Evolutionary conservation across 352 stramenopile genomes (phyloP).

Genomic region (Phytophthora sojae): DNA sequence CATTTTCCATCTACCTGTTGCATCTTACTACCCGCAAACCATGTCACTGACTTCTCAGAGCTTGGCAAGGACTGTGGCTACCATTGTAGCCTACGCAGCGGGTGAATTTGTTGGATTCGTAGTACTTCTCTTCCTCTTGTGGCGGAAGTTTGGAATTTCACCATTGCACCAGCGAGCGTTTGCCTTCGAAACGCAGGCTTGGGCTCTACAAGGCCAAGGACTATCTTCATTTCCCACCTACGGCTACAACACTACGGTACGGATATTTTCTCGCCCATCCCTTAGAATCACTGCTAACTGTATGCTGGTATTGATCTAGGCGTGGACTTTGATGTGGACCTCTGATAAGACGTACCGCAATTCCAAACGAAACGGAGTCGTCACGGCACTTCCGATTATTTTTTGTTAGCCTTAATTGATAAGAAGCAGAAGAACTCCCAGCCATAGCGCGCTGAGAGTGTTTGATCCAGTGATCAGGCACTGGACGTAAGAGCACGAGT

Average conservation of each 20-base stretch:
- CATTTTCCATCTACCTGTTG: background rate
- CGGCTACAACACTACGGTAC: conserved; percentile 1
- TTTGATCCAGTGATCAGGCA: background rate
- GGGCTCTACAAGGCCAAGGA: background rate
- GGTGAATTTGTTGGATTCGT: background rate
- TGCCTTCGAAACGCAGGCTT: background rate
- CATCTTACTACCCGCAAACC: background rate
- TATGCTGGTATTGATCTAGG: no score
- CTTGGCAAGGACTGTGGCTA: background rate
- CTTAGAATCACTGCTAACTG: no score
- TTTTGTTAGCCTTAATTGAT: background rate
- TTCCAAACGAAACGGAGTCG: background rate
- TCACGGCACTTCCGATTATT: background rate
- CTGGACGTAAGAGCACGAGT: background rate
- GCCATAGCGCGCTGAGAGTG: background rate
- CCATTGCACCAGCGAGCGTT: background rate
- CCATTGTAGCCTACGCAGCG: background rate
- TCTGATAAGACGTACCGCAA: no score
- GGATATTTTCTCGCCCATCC: no score
- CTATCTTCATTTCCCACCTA: background rate
- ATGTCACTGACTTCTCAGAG: background rate
- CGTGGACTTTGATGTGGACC: no score
- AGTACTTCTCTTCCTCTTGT: background rate
- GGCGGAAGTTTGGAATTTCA: background rate
- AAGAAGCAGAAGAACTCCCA: background rate